Evolutionary conservation across 1,284 basidiomycete genomes (phyloP).

Genomic region (Sparassis latifolia): DNA sequence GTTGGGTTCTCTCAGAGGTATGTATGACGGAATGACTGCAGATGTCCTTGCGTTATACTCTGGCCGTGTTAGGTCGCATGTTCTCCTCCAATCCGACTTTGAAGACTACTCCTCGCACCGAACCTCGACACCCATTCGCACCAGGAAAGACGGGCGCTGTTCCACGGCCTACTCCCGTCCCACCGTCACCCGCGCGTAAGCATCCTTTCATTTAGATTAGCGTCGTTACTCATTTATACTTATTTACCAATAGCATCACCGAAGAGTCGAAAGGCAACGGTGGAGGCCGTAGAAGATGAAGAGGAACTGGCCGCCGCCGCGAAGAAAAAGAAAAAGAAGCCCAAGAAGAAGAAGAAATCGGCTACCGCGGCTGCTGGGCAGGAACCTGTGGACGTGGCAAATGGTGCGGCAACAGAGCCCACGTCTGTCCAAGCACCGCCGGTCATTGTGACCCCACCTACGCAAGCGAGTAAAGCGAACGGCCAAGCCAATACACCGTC

Average conservation of each 20-base stretch:
- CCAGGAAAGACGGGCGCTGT: constrained; percentile 10
- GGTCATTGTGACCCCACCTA: no score
- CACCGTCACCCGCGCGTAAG: constrained; percentile 2
- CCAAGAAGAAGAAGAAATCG: constrained; percentile 64
- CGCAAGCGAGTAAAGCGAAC: no score
- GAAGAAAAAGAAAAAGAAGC: constrained; percentile 66
- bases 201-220: neutral
- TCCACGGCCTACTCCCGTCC: neutral
- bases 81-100: constrained; percentile 60
- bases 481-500: constrained; percentile 1
- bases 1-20: constrained; percentile 64
- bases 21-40: constrained; percentile 2
- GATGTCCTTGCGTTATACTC: neutral
- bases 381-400: no score
- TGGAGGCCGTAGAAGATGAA: constrained; percentile 59
- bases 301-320: constrained; percentile 34
- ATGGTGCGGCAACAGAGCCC: no score
- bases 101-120: constrained; percentile 29
- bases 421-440: no score
- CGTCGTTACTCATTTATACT: neutral
- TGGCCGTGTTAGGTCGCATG: constrained; percentile 48
- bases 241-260: constrained; percentile 1
- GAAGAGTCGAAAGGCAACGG: constrained; percentile 41
- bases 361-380: constrained; percentile 13
- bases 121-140: constrained; percentile 20